These are phyloP conservation scores for Aureococcus anophagefferens DNA, from an alignment of 108 stramenopile genomes.

Conservation along the genomic window DNA sequence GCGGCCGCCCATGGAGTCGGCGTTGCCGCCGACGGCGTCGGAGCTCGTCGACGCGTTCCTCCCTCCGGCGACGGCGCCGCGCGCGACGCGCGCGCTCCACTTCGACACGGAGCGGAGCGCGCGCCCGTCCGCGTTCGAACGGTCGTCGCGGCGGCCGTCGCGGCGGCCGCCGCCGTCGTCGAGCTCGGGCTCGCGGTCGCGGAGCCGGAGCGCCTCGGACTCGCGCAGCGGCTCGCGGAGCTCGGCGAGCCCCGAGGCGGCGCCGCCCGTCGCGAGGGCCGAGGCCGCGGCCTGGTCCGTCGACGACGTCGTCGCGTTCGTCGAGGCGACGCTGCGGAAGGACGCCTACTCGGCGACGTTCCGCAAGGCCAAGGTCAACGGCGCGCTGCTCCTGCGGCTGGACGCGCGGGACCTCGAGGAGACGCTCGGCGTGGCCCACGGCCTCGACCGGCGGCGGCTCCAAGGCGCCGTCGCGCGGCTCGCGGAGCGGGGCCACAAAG, in stretches of 20 bases:
- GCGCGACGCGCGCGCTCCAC: too few relatives aligned
- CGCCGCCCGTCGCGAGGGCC: neutral
- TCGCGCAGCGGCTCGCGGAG: too few relatives aligned
- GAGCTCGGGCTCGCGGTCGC: too few relatives aligned
- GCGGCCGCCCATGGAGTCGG: neutral
- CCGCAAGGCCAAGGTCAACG: conserved; percentile 24
- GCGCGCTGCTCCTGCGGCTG: conserved; percentile 25
- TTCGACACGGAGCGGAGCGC: too few relatives aligned
- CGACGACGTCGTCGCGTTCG: conserved; percentile 22
- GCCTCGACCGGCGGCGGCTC: conserved; percentile 21
- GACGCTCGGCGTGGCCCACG: conserved; percentile 13
- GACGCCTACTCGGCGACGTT: conserved; percentile 21
- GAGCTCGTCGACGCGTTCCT: neutral
- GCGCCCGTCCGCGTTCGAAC: too few relatives aligned
- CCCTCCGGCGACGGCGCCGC: neutral
- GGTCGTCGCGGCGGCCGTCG: too few relatives aligned
- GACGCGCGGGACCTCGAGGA: conserved; percentile 27
- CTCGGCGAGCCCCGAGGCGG: too few relatives aligned
- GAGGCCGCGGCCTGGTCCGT: neutral
- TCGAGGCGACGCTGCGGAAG: conserved; percentile 14
- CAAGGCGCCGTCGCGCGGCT: conserved; percentile 1
- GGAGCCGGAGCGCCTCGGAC: too few relatives aligned
- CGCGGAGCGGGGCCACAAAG: neutral
- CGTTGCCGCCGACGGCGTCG: conserved; percentile 7
- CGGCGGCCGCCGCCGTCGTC: too few relatives aligned